A percentile compares a stretch with the other conserved stretches of the same genome.
Evolutionary conservation across 345 rosid genomes (phyloP).

Genomic region (Hypericum androsaemum): DNA sequence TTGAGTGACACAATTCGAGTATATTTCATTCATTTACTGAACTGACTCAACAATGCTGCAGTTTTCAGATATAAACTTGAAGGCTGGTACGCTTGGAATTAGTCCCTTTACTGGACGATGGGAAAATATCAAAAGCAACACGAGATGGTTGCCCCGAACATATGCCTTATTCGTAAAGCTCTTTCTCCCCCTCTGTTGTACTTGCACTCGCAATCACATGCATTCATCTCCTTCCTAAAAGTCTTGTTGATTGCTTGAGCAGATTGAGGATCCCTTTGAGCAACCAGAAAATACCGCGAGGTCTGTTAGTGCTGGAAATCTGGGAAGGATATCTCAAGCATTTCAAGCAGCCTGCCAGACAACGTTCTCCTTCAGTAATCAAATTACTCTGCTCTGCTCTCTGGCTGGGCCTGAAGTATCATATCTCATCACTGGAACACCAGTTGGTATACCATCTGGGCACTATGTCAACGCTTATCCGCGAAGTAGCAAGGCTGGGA

Average conservation of each 20-base stretch:
- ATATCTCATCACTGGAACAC: no score
- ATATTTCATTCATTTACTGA: no score
- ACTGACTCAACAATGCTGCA: conserved; percentile 12
- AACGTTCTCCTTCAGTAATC: conserved; percentile 26
- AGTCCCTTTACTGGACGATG: conserved; percentile 66
- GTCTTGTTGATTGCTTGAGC: conserved; percentile 1
- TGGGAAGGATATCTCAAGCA: conserved; percentile 44
- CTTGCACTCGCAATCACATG: not conserved
- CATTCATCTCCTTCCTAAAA: not conserved
- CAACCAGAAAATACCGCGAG: conserved; percentile 78
- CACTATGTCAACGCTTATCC: no score
- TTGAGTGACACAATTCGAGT: not conserved
- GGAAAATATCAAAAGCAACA: conserved; percentile 51
- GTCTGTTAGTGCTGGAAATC: conserved; percentile 40
- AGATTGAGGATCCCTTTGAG: conserved; percentile 95
- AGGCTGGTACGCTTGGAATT: conserved; percentile 53
- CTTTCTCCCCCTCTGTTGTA: conserved; percentile 8
- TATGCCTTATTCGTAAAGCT: conserved; percentile 52
- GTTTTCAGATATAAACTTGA: conserved; percentile 46
- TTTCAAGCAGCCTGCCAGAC: conserved; percentile 31
- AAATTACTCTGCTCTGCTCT: conserved; percentile 7
- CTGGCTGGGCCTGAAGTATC: no score
- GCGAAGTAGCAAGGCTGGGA: no score
- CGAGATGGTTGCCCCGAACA: conserved; percentile 73
- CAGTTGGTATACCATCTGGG: no score